These are phyloP conservation scores for Chaetomiaceae sp. DNA, from an alignment of 2,329 filamentous ascomycete species.

Conservation along the genomic window DNA sequence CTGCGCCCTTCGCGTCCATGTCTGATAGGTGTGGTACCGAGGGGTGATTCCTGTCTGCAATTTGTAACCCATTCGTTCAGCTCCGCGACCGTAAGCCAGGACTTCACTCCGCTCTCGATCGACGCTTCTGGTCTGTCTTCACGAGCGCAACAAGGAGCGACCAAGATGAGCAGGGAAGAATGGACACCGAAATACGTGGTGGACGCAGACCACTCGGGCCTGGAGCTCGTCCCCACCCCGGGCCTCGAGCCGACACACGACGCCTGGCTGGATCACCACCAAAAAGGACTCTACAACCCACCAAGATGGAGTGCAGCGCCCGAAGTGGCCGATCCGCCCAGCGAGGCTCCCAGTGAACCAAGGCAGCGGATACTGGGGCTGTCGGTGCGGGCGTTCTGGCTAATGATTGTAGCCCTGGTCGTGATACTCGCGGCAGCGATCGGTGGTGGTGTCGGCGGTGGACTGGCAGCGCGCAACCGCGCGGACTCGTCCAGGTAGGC, in stretches of 20 bases:
- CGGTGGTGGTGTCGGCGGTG: slow-evolving; percentile 19
- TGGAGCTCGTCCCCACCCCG: neutral
- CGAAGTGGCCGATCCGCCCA: neutral
- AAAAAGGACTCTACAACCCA: neutral
- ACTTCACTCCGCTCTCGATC: too few relatives aligned
- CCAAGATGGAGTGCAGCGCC: neutral
- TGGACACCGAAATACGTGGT: neutral
- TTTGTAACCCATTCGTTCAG: too few relatives aligned
- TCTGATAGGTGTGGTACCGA: too few relatives aligned
- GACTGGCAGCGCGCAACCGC: slow-evolving; percentile 13
- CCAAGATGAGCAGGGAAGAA: neutral
- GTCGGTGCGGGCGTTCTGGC: slow-evolving; percentile 19
- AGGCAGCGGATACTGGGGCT: slow-evolving; percentile 16
- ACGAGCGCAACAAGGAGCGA: neutral
- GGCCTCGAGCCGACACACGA: neutral
- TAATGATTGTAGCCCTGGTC: slow-evolving; percentile 12
- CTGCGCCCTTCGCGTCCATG: too few relatives aligned
- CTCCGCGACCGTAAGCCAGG: too few relatives aligned
- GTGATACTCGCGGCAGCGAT: slow-evolving; percentile 17
- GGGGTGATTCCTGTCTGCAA: too few relatives aligned
- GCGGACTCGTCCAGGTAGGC: neutral
- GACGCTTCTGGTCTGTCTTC: too few relatives aligned
- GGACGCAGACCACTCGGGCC: neutral
- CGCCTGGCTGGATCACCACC: neutral
- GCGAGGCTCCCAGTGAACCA: neutral